Evolutionary conservation across 345 rosid genomes (phyloP), one percentile per base, ranked within the genome.

Genomic region (Raphanus sativus): DNA sequence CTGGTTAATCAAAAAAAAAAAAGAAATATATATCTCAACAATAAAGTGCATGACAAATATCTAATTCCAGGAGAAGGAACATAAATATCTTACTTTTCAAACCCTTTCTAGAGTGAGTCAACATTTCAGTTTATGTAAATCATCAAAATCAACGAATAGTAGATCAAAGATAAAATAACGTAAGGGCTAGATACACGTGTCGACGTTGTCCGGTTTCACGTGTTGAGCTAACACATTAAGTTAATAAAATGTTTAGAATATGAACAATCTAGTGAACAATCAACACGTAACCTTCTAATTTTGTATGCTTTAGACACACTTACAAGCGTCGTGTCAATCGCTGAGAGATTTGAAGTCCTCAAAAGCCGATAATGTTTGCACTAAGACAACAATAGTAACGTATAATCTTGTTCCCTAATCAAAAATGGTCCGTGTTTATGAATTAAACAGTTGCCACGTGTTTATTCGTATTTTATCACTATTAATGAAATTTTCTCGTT

Each of bases 291-390:
- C 67, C 29, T 71, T 0, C 52, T 2, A 40, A 12, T 64, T 55
- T 71, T 77, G 71, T 67, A 77, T 70, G 81, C 81, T 77, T 77
- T 65, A 71, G 71, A 77, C 65, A 77, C 80, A 52, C 56, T 77
- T 65, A 70, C 60, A 77, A 70, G 75, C 71, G 60, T 70, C 75
- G 80, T 77, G 80, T 55, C 80, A 64, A 6, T 55, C n/a, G 30
- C 75, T 70, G 52, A 70, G 66, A 5, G 66, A 63, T 55, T 77
- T 52, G 16, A 77, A 64, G 28, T 77, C 52, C 75, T 77, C 71
- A 77, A 77, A 77, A 77, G 80, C 34, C 48, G 80, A 77, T 77
- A 70, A 77, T 64, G 75, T 70, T 77, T 2, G 70, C 80, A 62
- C 70, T 76, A 77, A 76, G 56, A 62, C 70, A 76, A 63, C 65